Evolutionary conservation across 768 basidiomycete genomes (phyloP), one percentile per base, ranked within the genome.

Genomic region (Dentipellis fragilis): DNA sequence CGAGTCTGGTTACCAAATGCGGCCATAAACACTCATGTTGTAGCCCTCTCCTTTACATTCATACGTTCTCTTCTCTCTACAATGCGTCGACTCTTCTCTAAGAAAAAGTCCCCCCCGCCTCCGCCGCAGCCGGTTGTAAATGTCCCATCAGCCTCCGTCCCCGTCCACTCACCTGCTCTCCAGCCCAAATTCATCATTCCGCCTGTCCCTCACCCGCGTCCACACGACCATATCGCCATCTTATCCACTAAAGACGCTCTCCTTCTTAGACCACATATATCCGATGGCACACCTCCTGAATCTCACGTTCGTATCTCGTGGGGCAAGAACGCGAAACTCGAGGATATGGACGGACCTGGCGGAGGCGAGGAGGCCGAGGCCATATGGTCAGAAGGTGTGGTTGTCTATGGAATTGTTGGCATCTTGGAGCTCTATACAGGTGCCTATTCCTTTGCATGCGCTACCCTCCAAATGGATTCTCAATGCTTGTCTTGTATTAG

Each of bases 371-470:
- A 62, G 22, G 66, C 71, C 8, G 68, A 65, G 12, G 60, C 69
- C 17, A 74, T 81, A 64, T 88, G 87, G 85, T 66, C 70, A 8
- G 73, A 76, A 16, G 68, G 74, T 56, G 78, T 80, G 40, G 67
- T 87, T 46, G 75, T 89, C 10, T 85, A 89, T 67, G 90, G 89
- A 11, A 80, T 93, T 59, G 72, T 91, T 46, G 89, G 89, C 14
- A 72, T 88, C 16, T 64, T 93, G 58, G 81, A 83, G 58, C 69
- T 93, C 21, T 88, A 83, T 65, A 77, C 84, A 63, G 80, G 89
- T 91, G 69, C 57, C 72, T 68, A 58, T 57, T 57, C 46, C 7
- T 52, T 40, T 23, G 51, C 57, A 48, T 58, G 45, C 57, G 51
- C 47, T 46, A 9, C 29, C 21, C 21, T 37, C 49, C 34, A n/a